Percentiles rank a stretch among this genome's conserved stretches.
Conservation (phyloP, 192 early-diverging fungal genomes). For the Umbelopsis isabellina region DNA sequence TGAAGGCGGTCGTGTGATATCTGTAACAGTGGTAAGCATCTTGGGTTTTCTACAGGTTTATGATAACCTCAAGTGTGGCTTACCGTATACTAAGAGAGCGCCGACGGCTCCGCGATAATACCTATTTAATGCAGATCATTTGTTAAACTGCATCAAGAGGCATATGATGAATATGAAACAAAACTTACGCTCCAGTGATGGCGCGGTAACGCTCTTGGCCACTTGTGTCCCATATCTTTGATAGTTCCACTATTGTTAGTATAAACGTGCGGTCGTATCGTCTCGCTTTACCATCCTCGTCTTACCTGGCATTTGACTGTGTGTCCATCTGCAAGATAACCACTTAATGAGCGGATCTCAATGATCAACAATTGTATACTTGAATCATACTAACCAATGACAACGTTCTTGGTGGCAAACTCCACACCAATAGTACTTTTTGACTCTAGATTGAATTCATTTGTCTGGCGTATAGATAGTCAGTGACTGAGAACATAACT, state of each 20-base stretch:
- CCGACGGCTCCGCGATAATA: slow-evolving; percentile 95
- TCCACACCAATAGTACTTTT: slow-evolving; percentile 58
- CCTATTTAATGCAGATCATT: slow-evolving; percentile 41
- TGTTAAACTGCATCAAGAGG: no score
- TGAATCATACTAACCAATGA: slow-evolving; percentile 33
- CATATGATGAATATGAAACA: neutral
- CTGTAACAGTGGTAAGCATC: slow-evolving; percentile 30
- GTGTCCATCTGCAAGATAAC: neutral
- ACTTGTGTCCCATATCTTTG: slow-evolving; percentile 69
- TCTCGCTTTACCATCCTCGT: neutral
- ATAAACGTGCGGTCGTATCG: neutral
- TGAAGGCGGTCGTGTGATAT: slow-evolving; percentile 59
- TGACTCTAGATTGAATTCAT: slow-evolving; percentile 57
- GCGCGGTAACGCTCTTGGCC: slow-evolving; percentile 92
- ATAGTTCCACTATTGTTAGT: neutral
- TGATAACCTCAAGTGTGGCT: slow-evolving; percentile 23
- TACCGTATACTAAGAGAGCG: slow-evolving; percentile 87
- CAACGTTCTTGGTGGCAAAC: slow-evolving; percentile 53
- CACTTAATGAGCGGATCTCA: neutral
- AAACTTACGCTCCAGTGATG: slow-evolving; percentile 69
- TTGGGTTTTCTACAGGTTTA: neutral
- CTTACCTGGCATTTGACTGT: slow-evolving; percentile 18
- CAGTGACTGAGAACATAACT: neutral
- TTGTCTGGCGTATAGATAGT: slow-evolving; percentile 34
- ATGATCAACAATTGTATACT: neutral